A percentile compares a stretch with the other conserved stretches of the same genome.
Conservation (phyloP, 441 rosid species). For the Metrosideros polymorpha region DNA sequence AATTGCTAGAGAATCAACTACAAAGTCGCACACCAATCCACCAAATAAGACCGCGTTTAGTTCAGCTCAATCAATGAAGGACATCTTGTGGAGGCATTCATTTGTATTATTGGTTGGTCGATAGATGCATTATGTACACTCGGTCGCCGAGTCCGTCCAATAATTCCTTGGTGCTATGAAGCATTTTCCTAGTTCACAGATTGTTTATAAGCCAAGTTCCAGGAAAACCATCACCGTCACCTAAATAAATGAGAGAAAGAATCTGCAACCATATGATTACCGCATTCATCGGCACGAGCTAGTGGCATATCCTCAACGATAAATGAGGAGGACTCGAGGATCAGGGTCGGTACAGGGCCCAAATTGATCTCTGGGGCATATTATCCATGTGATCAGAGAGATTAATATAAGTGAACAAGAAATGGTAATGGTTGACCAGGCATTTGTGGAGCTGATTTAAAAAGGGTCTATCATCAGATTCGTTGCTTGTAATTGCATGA, state of each 20-base stretch:
- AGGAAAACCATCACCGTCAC: not conserved
- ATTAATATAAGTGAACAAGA: not conserved
- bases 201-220: not conserved
- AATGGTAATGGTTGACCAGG: not conserved
- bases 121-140: not conserved
- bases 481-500: not conserved
- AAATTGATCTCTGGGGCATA: not conserved
- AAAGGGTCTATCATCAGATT: not conserved
- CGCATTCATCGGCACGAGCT: not conserved
- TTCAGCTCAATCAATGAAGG: not conserved
- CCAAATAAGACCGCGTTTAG: not conserved
- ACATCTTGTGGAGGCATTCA: not conserved
- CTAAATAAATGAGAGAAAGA: not conserved
- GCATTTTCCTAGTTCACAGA: not conserved
- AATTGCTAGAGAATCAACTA: not conserved
- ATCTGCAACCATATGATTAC: not conserved
- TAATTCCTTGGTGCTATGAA: not conserved
- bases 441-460: not conserved
- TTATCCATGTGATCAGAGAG: not conserved
- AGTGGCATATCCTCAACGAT: not conserved
- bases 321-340: not conserved
- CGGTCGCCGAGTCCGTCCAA: not conserved
- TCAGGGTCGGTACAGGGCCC: not conserved
- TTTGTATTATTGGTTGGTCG: not conserved
- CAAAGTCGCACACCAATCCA: not conserved